Base-by-base conservation (phyloP, 768 basidiomycete species). In the Pulveroboletus sp. region DNA sequence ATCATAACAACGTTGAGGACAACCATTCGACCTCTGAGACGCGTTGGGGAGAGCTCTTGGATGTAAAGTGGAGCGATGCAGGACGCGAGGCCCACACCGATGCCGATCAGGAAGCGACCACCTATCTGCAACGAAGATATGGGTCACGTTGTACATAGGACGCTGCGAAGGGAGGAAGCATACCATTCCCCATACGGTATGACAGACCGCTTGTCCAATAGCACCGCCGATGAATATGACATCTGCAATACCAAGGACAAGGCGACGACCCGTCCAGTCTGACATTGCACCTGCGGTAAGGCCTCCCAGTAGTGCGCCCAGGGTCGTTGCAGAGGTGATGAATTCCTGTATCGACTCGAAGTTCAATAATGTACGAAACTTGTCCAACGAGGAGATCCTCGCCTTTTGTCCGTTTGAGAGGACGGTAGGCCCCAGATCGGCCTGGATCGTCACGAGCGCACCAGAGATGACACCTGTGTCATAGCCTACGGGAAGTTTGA, bases 51-150 rank as follows among this genome's bases (percentile, higher is more conserved):
- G 19, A 91, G 76, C 65, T 93, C 89, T 62, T 89, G 87, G 45
- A 93, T 89, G 63, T 90, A 90, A 6, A 91, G 73, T 10, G 89
- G 87, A 1, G 88, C 85, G 44, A 89, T 78, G 55, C 88, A 88
- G 5, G 85, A 80, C 16, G 89, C 88, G 1, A 87, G 68, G 3
- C 87, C 86, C 2, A 89, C 86, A 16, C 83, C 86, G 24, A 81
- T 61, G 12, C 88, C 89, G 48, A 90, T 81, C 43, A 89, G 65
- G 67, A 91, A 86, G 17, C 87, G 77, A n/a, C 86, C 80, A 7
- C 78, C 81, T 39, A 89, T 80, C 82, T 85, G 23, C 10, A 17
- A 17, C 24, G 13, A 8, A 24, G 22, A 30, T 14, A 27, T 31
- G 10, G 22, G 9, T 34, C 19, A 9, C 16, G n/a, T 5, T 20